Evolutionary conservation across 176 grass and related monocot species (phyloP).

Genomic region (Oryza coarctata): DNA sequence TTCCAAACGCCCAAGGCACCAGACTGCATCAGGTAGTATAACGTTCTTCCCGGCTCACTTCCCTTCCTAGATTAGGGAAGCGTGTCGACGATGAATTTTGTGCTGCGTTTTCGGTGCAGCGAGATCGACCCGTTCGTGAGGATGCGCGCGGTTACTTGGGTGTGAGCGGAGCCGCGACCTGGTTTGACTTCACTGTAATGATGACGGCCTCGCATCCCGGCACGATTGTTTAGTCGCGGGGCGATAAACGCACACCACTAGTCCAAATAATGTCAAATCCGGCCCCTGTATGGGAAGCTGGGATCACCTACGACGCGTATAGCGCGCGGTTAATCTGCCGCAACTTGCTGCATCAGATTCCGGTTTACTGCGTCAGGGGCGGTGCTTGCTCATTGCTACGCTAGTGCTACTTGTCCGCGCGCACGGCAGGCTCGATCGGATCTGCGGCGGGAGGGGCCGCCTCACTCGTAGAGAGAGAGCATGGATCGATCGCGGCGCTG

Average conservation of each 20-base stretch:
- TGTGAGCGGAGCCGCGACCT: slow-evolving; percentile 7
- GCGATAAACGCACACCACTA: slow-evolving; percentile 27
- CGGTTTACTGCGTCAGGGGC: slow-evolving; percentile 29
- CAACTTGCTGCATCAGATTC: slow-evolving; percentile 1
- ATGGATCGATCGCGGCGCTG: slow-evolving; percentile 36
- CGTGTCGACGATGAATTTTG: background rate
- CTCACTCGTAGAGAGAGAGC: background rate
- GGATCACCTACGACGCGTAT: background rate
- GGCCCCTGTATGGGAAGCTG: background rate
- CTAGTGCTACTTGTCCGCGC: background rate
- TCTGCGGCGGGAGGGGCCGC: background rate
- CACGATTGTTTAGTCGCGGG: background rate
- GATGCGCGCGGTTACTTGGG: slow-evolving; percentile 7
- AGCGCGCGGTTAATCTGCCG: background rate
- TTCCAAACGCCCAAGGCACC: background rate
- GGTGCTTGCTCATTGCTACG: too few species aligned
- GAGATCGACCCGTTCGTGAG: slow-evolving; percentile 25
- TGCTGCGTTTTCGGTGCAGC: background rate
- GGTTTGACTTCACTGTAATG: slow-evolving; percentile 34
- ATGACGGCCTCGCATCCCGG: background rate
- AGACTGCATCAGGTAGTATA: background rate
- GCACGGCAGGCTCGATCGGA: background rate
- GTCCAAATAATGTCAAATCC: background rate
- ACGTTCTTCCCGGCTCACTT: background rate
- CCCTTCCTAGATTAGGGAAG: background rate